Conservation (phyloP, 257 asterid species). For the Plectranthus barbatus region DNA sequence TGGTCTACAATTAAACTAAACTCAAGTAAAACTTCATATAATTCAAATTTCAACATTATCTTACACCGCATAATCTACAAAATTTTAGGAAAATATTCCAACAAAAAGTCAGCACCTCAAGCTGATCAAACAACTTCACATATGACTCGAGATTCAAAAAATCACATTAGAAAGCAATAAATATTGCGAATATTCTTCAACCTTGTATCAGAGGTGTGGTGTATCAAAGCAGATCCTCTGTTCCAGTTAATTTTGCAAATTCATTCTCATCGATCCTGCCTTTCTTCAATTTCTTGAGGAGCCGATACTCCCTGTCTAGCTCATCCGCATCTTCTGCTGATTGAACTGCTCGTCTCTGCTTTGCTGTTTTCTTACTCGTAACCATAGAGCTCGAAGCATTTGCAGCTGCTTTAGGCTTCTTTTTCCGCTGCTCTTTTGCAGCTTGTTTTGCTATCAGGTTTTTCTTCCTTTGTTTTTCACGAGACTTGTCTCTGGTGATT, state of each 20-base stretch:
- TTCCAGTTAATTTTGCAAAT: conserved; percentile 76
- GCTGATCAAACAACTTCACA: no score
- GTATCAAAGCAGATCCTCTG: conserved; percentile 58
- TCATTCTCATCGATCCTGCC: conserved; percentile 65
- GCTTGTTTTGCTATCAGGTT: conserved; percentile 51
- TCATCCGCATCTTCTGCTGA: conserved; percentile 83
- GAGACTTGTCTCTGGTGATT: conserved; percentile 64
- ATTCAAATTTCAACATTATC: not conserved
- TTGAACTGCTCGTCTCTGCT: conserved; percentile 74
- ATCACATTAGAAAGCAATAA: no score
- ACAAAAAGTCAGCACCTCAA: no score
- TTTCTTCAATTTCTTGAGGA: conserved; percentile 65
- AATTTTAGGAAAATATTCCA: no score
- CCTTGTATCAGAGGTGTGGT: no score
- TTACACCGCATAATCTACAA: not conserved
- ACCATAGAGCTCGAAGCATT: conserved; percentile 23
- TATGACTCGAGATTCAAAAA: no score
- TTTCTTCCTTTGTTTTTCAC: conserved; percentile 86
- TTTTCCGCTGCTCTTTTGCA: conserved; percentile 43
- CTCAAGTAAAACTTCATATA: not conserved
- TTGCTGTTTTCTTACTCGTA: conserved; percentile 76
- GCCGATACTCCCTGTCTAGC: conserved; percentile 60
- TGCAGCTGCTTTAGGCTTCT: conserved; percentile 31
- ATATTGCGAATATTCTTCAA: no score
- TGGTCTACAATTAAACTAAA: not conserved